Evolutionary conservation across 805 yeast genomes (phyloP), one percentile per base, ranked within the genome.

Genomic region (Lipomyces anomalus): DNA sequence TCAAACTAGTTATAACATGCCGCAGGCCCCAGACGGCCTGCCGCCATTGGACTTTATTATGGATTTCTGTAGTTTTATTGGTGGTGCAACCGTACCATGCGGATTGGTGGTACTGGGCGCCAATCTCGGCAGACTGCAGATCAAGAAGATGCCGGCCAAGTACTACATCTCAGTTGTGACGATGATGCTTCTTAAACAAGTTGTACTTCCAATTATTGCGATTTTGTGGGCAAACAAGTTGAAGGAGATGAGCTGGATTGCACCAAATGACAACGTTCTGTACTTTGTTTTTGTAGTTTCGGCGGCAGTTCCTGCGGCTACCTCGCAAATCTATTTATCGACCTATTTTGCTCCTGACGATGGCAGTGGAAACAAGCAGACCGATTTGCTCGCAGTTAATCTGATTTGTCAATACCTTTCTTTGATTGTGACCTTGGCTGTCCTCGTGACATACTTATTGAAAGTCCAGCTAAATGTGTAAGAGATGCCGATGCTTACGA

Each of bases 41-140:
- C 97, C 97, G 0, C 89, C 94, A 0, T 69, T 90, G 24, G 86
- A 86, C 29, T 89, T 89, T 53, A 45, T 89, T 4, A 84, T 90
- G 78, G 95, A 90, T 60, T 78, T 81, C 53, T 72, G 90, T 0
- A 61, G 76, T 2, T 90, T 90, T 60, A 68, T 90, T 5, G 95
- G 95, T 0, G 78, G 78, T 22, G 96, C 96, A 0, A 78, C 84
- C 40, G 95, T 90, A 28, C 97, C 97, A 1, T 64, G 86, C 47
- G 97, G 97, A 0, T 68, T 90, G 49, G 62, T 86, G 37, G 60
- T 90, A 47, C 64, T 90, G 23, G 97, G 97, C 1, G 95, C 90
- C 16, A 87, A 95, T 1, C 78, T 90, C 35, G 84, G 95, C 1
- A 68, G 96, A 39, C 71, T 90, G 42, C 67, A 77, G 50, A 63